Evolutionary conservation across 2,329 filamentous ascomycete species (phyloP).

Genomic region (Aureobasidium namibiae): DNA sequence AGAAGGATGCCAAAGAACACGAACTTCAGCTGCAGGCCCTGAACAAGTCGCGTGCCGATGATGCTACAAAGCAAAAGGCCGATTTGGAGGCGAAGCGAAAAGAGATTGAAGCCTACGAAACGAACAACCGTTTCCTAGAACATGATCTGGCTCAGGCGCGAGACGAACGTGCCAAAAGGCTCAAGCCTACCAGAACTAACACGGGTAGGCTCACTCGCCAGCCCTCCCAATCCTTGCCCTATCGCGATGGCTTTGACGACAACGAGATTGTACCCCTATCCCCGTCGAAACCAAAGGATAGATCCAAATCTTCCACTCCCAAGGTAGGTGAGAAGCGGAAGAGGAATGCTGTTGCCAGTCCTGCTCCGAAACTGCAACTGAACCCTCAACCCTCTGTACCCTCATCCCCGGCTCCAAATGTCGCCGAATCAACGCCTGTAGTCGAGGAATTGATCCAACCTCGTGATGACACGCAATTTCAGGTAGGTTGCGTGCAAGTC

Average conservation of each 20-base stretch:
- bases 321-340: conserved; percentile 61
- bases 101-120: conserved; percentile 57
- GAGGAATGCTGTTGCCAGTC: conserved; percentile 55
- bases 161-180: conserved; percentile 41
- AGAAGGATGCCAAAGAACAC: conserved; percentile 53
- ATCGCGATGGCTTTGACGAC: conserved; percentile 72
- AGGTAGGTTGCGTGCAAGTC: neutral
- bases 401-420: neutral
- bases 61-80: conserved; percentile 54
- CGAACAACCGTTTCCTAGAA: conserved; percentile 64
- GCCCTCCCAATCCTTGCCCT: conserved; percentile 49
- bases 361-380: conserved; percentile 43
- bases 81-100: conserved; percentile 57
- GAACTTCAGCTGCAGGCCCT: conserved; percentile 55
- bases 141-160: conserved; percentile 58
- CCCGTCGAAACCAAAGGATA: conserved; percentile 42
- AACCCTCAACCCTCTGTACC: neutral
- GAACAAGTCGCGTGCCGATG: conserved; percentile 56
- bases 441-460: neutral
- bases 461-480: conserved; percentile 2
- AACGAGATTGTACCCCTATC: conserved; percentile 49
- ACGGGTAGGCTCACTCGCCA: conserved; percentile 39
- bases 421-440: neutral
- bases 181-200: conserved; percentile 19
- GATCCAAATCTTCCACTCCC: conserved; percentile 49